These are phyloP conservation scores for Chrysopogon serrulatus DNA, from an alignment of 176 grass and related monocot species.

Conservation along the genomic window DNA sequence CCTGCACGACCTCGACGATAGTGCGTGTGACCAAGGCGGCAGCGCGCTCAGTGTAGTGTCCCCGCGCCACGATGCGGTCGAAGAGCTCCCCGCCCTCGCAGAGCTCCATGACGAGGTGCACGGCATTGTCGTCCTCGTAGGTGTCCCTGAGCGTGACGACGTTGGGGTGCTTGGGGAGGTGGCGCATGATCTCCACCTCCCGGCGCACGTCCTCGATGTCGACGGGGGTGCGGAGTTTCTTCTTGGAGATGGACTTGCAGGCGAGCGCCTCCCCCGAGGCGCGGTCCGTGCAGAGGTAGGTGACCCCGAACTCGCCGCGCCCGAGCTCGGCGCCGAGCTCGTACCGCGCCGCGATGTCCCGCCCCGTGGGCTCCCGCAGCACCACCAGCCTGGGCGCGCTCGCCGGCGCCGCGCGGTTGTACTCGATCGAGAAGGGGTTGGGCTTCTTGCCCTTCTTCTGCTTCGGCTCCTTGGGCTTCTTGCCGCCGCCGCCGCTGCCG, in stretches of 20 bases:
- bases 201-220: slow-evolving; percentile 85
- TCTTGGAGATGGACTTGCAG: slow-evolving; percentile 94
- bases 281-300: slow-evolving; percentile 85
- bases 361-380: slow-evolving; percentile 49
- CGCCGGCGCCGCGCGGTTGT: slow-evolving; percentile 50
- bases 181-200: slow-evolving; percentile 85
- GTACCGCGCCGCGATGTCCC: slow-evolving; percentile 61
- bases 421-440: slow-evolving; percentile 80
- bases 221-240: slow-evolving; percentile 73
- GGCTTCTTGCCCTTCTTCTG: slow-evolving; percentile 72
- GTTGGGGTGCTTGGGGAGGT: slow-evolving; percentile 65
- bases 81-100: slow-evolving; percentile 89
- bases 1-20: slow-evolving; percentile 91
- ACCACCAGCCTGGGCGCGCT: slow-evolving; percentile 30
- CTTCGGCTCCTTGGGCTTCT: slow-evolving; percentile 37
- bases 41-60: slow-evolving; percentile 70
- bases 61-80: slow-evolving; percentile 74
- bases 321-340: slow-evolving; percentile 81
- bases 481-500: neutral
- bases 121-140: slow-evolving; percentile 80
- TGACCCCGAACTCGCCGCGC: slow-evolving; percentile 84
- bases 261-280: slow-evolving; percentile 42
- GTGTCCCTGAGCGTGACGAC: slow-evolving; percentile 79
- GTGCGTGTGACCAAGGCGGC: slow-evolving; percentile 61
- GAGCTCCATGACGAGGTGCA: slow-evolving; percentile 91